Conservation (phyloP, 2,329 filamentous ascomycete genomes). For the Claviceps humidiphila region DNA sequence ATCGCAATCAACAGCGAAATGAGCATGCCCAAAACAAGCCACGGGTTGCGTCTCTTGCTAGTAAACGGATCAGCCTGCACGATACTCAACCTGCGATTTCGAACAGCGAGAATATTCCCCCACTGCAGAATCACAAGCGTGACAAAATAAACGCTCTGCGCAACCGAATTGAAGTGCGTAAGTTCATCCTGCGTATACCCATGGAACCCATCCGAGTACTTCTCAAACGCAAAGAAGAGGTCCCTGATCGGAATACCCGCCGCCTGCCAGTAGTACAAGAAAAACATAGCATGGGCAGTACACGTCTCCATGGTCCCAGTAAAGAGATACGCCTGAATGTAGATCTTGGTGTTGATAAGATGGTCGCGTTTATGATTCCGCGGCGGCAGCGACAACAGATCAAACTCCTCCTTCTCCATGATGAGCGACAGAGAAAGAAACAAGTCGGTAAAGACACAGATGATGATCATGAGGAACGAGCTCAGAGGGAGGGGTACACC, state of each 20-base stretch:
- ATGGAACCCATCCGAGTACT: constrained; percentile 33
- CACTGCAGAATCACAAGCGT: constrained; percentile 39
- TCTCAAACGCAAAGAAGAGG: constrained; percentile 37
- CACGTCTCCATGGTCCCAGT: constrained; percentile 37
- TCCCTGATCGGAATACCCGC: constrained; percentile 33
- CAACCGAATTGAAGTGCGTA: constrained; percentile 32
- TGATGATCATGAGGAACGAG: constrained; percentile 44
- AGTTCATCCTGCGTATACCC: constrained; percentile 33
- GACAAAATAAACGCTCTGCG: constrained; percentile 41
- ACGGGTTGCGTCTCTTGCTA: constrained; percentile 33
- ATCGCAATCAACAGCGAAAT: constrained; percentile 37
- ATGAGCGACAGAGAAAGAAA: constrained; percentile 37
- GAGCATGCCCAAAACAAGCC: constrained; percentile 31
- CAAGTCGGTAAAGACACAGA: constrained; percentile 42
- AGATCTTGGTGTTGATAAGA: constrained; percentile 38
- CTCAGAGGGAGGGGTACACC: constrained; percentile 37
- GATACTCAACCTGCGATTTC: constrained; percentile 38
- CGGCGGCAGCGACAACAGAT: constrained; percentile 35
- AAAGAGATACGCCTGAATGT: constrained; percentile 38
- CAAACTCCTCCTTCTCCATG: constrained; percentile 43
- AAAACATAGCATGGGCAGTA: constrained; percentile 39
- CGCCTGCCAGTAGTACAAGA: constrained; percentile 35
- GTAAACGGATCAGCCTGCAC: constrained; percentile 37
- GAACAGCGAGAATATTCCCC: constrained; percentile 37
- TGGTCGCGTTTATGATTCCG: constrained; percentile 36